phyloP scores from a whole-genome alignment of 1,284 basidiomycete genomes.

The Sanghuangporus weigelae region DNA sequence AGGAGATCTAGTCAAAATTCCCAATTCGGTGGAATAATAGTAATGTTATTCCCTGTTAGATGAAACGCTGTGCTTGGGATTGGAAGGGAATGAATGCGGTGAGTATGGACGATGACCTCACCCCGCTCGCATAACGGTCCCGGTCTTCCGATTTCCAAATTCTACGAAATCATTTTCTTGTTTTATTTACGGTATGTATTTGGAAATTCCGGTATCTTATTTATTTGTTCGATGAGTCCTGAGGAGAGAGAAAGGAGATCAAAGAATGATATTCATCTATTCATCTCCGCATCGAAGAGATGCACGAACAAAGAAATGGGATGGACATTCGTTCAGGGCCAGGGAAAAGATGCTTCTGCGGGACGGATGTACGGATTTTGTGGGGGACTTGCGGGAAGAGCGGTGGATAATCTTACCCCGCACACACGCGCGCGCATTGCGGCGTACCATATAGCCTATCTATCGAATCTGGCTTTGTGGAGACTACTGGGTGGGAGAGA shows the following conservation, averaged over 20 bases:
- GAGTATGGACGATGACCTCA: not conserved
- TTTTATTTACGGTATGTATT: not conserved
- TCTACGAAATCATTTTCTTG: not conserved
- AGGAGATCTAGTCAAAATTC: not conserved
- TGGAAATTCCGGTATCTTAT: not conserved
- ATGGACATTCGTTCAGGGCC: too few relatives aligned
- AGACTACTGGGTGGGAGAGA: not conserved
- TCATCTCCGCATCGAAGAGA: not conserved
- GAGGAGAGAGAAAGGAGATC: not conserved
- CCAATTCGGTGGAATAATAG: not conserved
- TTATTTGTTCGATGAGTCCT: not conserved
- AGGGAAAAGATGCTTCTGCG: not conserved
- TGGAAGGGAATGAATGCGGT: too few relatives aligned
- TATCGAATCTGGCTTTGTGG: not conserved
- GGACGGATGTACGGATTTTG: not conserved
- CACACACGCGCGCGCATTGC: not conserved
- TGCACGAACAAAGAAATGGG: not conserved
- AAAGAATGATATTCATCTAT: not conserved
- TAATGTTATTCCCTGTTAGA: not conserved
- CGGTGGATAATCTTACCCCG: not conserved
- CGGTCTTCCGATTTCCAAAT: not conserved
- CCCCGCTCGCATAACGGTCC: not conserved
- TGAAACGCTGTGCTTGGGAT: not conserved
- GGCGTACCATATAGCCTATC: not conserved
- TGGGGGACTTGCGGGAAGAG: not conserved